Evolutionary conservation across 495 filamentous ascomycete species (phyloP), one percentile per base, ranked within the genome.

Genomic region (Aspergillus baeticus): DNA sequence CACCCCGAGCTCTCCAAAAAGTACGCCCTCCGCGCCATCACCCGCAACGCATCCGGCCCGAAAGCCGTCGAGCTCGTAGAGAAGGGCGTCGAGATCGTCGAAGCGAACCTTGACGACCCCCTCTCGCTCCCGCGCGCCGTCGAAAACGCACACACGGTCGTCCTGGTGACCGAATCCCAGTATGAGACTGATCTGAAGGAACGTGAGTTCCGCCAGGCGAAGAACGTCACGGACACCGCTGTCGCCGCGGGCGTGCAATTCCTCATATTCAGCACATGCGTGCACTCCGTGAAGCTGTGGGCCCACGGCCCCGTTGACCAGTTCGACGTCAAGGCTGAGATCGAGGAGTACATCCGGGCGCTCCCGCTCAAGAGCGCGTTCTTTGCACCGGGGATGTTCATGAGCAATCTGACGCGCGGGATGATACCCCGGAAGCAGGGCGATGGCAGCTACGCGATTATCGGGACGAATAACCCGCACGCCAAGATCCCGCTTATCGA

Each of bases 21-120:
- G 38, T 89, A 73, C 68, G 69, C 67, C 23, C 58, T 89, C 54
- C 78, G 84, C 23, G 84, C 69, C 48, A 74, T 87, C 46, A 78
- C 77, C 21, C 76, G 78, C 26, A 64, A 77, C 52, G 31, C 52
- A 35, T 64, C 62, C 14, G 50, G 57, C 6, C 59, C 69, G 15
- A 58, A 65, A 8, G 75, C 78, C 10, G 55, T 63, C 35, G 38
- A 35, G 1, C 55, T 74, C 1, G 6, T 36, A 3, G 23, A 61
- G 2, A 60, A 69, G 35, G 80, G 78, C 6, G 74, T 81, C 31
- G 78, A 84, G 26, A 56, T 83, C 6, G 71, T 83, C 26, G 23
- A 61, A n/a, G 81, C 60, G n/a, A 74, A 84, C 52, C 45, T 78
- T 10, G 58, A 78, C 48, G 58, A 66, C 41, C 67, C 54, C 2